Evolutionary conservation across 352 stramenopile genomes (phyloP).

Genomic region (Pythium myriotylum): DNA sequence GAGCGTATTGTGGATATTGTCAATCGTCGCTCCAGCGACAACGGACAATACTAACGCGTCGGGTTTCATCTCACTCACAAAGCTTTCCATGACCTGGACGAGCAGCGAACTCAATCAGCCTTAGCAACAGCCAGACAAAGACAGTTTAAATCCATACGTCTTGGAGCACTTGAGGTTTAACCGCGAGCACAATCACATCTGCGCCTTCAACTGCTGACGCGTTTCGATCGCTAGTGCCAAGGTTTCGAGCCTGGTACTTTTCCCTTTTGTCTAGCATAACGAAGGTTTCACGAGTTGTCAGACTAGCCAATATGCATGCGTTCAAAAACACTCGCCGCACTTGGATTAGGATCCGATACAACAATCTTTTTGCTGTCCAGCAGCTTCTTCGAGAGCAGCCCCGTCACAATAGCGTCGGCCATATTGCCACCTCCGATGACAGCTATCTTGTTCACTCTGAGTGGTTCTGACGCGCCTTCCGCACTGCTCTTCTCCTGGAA

Average conservation of each 20-base stretch:
- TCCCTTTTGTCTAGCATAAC: constrained; percentile 43
- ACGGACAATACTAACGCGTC: constrained; percentile 83
- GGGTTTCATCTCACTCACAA: constrained; percentile 55
- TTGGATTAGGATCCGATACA: constrained; percentile 79
- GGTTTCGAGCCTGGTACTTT: constrained; percentile 62
- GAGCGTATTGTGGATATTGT: constrained; percentile 60
- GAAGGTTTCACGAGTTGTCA: background rate
- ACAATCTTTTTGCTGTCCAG: constrained; percentile 67
- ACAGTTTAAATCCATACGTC: constrained; percentile 45
- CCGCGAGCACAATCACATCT: constrained; percentile 92
- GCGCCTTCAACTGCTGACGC: constrained; percentile 64
- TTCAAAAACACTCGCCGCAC: constrained; percentile 22
- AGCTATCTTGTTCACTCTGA: constrained; percentile 59
- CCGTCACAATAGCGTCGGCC: constrained; percentile 87
- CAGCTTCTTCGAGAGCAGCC: constrained; percentile 70
- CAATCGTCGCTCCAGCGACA: constrained; percentile 80
- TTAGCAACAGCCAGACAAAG: background rate
- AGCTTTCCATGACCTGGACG: constrained; percentile 60
- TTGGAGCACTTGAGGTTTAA: constrained; percentile 95
- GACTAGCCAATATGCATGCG: background rate
- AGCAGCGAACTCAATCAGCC: background rate
- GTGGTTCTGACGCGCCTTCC: constrained; percentile 10
- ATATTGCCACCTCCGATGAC: constrained; percentile 91
- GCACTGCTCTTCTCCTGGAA: no score
- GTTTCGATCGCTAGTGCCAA: constrained; percentile 69